A percentile compares a stretch with the other conserved stretches of the same genome.
Conservation (phyloP, 805 yeast species). For the Debaryomyces prosopidis region DNA sequence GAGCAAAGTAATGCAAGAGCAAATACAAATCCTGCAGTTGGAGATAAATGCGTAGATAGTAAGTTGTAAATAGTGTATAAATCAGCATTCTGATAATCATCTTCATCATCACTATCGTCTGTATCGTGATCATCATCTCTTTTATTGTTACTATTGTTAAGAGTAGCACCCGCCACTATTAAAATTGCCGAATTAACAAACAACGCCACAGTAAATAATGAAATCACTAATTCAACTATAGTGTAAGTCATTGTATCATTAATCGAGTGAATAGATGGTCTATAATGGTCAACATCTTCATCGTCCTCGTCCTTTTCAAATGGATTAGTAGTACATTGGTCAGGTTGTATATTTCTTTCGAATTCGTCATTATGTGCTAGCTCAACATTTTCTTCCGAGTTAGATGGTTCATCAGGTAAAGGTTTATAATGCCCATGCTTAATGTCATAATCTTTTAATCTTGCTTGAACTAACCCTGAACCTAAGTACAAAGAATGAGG, state of each 20-base stretch:
- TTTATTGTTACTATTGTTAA: constrained; percentile 42
- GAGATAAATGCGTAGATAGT: constrained; percentile 68
- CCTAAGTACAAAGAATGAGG: constrained; percentile 88
- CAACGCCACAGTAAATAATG: constrained; percentile 84
- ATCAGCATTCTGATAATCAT: constrained; percentile 56
- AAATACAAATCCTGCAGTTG: constrained; percentile 85
- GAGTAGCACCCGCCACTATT: constrained; percentile 88
- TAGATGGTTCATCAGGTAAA: neutral
- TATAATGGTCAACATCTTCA: constrained; percentile 44
- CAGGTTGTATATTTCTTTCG: neutral
- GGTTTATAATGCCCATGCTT: constrained; percentile 58
- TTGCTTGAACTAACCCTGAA: constrained; percentile 83
- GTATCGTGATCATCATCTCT: constrained; percentile 12
- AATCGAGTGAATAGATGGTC: constrained; percentile 81
- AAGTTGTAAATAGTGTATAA: constrained; percentile 76
- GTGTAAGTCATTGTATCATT: constrained; percentile 77
- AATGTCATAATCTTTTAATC: constrained; percentile 72
- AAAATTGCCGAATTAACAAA: constrained; percentile 89
- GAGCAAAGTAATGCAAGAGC: constrained; percentile 86
- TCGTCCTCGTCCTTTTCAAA: constrained; percentile 18
- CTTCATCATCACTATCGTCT: constrained; percentile 22
- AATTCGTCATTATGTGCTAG: neutral
- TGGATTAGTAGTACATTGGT: constrained; percentile 2
- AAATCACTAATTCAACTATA: constrained; percentile 77
- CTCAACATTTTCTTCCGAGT: neutral